Percentiles rank a stretch among this genome's conserved stretches.
phyloP scores from a whole-genome alignment of 2,329 filamentous ascomycete genomes.

The Xylariaceae sp. region DNA sequence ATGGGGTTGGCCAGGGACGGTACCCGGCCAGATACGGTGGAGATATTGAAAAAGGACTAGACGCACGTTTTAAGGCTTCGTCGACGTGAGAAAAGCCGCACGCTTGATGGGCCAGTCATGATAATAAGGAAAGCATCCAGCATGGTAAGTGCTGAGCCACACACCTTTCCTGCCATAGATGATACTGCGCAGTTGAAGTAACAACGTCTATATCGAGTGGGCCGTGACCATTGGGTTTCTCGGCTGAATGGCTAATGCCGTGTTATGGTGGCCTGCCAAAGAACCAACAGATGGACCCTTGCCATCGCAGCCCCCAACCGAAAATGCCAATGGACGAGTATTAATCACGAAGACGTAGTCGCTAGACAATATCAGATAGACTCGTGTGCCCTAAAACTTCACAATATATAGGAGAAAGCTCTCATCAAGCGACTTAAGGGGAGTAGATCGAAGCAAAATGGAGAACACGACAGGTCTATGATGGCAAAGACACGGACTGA shows the following conservation, averaged over 20 bases:
- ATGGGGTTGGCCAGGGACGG: slow-evolving; percentile 40
- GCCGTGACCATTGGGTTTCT: slow-evolving; percentile 44
- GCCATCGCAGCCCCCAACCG: slow-evolving; percentile 38
- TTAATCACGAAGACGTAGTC: slow-evolving; percentile 26
- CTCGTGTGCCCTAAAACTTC: slow-evolving; percentile 12
- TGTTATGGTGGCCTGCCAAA: slow-evolving; percentile 41
- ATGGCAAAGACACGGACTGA: slow-evolving; percentile 15
- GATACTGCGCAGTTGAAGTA: slow-evolving; percentile 39
- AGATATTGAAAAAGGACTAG: slow-evolving; percentile 41
- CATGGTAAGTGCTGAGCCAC: slow-evolving; percentile 45
- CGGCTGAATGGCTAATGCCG: slow-evolving; percentile 56
- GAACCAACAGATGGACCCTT: slow-evolving; percentile 41
- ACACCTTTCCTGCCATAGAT: slow-evolving; percentile 38
- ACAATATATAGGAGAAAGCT: slow-evolving; percentile 8
- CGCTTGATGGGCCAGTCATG: slow-evolving; percentile 36
- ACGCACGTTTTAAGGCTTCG: slow-evolving; percentile 39
- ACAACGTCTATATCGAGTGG: slow-evolving; percentile 41
- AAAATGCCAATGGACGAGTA: slow-evolving; percentile 31
- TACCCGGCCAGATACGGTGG: slow-evolving; percentile 46
- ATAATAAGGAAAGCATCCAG: slow-evolving; percentile 34
- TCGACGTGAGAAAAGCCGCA: slow-evolving; percentile 41
- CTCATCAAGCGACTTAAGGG: slow-evolving; percentile 2
- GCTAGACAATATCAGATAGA: slow-evolving; percentile 17
- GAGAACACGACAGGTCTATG: slow-evolving; percentile 27
- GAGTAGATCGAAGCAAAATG: slow-evolving; percentile 12